Percentiles rank a stretch among this genome's conserved stretches.
These are phyloP conservation scores for Mycena belliarum DNA, from an alignment of 768 basidiomycete species.

Conservation along the genomic window DNA sequence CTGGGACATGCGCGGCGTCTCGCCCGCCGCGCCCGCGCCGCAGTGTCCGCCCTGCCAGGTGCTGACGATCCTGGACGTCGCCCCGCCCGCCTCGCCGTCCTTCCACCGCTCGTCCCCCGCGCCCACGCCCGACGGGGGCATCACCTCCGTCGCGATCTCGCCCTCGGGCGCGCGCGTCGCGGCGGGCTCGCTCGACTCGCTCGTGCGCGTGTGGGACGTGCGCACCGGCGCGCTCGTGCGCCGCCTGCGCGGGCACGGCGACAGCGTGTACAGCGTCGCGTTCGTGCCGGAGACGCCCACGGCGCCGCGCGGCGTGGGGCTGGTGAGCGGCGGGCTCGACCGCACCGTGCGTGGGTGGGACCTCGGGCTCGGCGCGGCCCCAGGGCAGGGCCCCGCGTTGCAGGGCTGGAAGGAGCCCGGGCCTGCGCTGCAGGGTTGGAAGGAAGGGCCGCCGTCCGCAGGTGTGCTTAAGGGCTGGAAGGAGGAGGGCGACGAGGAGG, in stretches of 20 bases:
- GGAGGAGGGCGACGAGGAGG: slow-evolving; percentile 62
- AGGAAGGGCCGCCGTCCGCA: slow-evolving; percentile 37
- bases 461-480: slow-evolving; percentile 31
- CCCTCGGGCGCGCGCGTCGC: slow-evolving; percentile 58
- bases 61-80: slow-evolving; percentile 16
- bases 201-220: slow-evolving; percentile 73
- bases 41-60: slow-evolving; percentile 55
- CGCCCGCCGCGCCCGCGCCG: slow-evolving; percentile 23
- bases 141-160: slow-evolving; percentile 63
- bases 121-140: slow-evolving; percentile 41
- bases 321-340: slow-evolving; percentile 27
- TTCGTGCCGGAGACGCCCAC: slow-evolving; percentile 65
- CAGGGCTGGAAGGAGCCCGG: slow-evolving; percentile 25
- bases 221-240: slow-evolving; percentile 55
- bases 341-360: slow-evolving; percentile 54
- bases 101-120: slow-evolving; percentile 16
- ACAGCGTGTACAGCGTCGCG: slow-evolving; percentile 68
- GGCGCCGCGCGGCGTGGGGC: slow-evolving; percentile 42
- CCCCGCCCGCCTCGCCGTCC: slow-evolving; percentile 33
- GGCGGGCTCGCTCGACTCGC: slow-evolving; percentile 60
- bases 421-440: background rate
- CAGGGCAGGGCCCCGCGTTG: slow-evolving; percentile 4
- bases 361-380: background rate
- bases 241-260: slow-evolving; percentile 60
- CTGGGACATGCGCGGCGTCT: slow-evolving; percentile 27